Evolutionary conservation across 83 land plant species (phyloP).

Genomic region (Picea abies): DNA sequence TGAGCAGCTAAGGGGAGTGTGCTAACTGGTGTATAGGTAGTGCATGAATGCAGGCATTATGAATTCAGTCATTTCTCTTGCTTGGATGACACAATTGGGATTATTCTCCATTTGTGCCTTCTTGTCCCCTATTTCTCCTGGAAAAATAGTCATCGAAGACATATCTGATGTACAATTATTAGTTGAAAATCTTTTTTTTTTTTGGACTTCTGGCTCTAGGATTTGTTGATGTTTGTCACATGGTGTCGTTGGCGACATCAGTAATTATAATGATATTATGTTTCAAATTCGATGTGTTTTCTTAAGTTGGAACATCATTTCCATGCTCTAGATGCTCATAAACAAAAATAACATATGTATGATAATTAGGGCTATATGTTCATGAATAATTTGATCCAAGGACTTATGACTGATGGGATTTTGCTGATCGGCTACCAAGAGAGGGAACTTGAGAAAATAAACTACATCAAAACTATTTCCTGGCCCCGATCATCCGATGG

Average conservation of each 20-base stretch:
- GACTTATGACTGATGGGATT: neutral
- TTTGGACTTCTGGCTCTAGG: neutral
- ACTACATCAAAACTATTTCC: no score
- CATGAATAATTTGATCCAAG: conserved; percentile 1
- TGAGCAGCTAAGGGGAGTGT: conserved; percentile 48
- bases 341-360: no score
- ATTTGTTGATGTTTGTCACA: neutral
- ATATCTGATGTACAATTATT: neutral
- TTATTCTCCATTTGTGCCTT: no score
- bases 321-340: no score
- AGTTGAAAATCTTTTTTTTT: neutral
- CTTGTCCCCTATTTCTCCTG: no score
- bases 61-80: conserved; percentile 36
- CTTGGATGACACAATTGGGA: no score
- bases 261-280: conserved; percentile 5
- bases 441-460: no score
- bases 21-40: conserved; percentile 62
- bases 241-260: neutral
- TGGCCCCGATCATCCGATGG: no score
- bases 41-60: conserved; percentile 74
- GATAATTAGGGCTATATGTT: neutral
- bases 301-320: neutral
- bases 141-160: no score
- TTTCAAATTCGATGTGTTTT: conserved; percentile 9
- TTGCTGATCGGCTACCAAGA: neutral